Percentiles rank a stretch among this genome's conserved stretches.
Evolutionary conservation across 352 stramenopile species (phyloP).

Genomic region (Aphanomyces invadans): DNA sequence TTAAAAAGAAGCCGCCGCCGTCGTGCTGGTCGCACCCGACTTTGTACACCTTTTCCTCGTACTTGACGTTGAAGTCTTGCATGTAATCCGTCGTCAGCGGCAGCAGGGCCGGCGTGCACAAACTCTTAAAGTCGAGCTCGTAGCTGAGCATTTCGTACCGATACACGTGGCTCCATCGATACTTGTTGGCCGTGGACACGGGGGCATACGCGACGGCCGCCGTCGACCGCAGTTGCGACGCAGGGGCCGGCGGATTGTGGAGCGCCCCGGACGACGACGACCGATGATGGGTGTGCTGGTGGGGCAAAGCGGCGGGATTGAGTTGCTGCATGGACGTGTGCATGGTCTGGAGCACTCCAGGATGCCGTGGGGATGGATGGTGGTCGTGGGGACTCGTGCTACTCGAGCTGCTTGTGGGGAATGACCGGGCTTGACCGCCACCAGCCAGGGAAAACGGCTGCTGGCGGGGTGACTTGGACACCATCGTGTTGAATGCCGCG

Average conservation of each 20-base stretch:
- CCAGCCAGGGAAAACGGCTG: not conserved
- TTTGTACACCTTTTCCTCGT: constrained; percentile 23
- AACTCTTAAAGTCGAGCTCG: constrained; percentile 63
- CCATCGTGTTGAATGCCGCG: too few relatives aligned
- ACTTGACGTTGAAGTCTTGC: constrained; percentile 25
- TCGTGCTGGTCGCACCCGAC: not conserved
- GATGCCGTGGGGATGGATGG: not conserved
- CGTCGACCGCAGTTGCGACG: not conserved
- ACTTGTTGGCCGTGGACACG: constrained; percentile 38
- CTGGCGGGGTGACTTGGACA: not conserved
- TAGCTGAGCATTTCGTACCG: constrained; percentile 35
- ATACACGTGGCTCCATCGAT: constrained; percentile 86
- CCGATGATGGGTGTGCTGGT: not conserved
- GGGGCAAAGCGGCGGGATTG: not conserved
- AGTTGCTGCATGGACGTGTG: not conserved
- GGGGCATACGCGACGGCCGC: not conserved
- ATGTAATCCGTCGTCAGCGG: constrained; percentile 50
- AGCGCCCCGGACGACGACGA: not conserved
- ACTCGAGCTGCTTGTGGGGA: not conserved
- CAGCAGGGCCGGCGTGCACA: constrained; percentile 78
- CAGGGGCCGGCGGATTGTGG: not conserved
- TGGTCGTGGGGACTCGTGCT: not conserved
- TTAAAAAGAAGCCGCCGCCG: constrained; percentile 33
- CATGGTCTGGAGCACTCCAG: too few relatives aligned
- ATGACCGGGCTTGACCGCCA: not conserved